phyloP scores from a whole-genome alignment of 306 rosid genomes.

The Comarum palustre region DNA sequence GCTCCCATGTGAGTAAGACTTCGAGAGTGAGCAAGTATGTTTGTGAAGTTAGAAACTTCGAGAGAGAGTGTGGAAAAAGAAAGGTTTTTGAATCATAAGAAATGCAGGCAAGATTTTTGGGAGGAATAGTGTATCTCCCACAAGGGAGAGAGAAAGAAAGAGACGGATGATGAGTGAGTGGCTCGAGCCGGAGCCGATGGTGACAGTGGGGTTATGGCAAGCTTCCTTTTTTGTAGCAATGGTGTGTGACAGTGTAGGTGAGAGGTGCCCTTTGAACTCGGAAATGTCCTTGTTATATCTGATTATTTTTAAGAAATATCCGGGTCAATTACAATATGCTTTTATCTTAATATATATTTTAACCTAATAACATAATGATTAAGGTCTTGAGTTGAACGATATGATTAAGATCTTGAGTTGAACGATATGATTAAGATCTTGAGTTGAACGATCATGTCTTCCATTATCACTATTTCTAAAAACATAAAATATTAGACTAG shows the following conservation, averaged over 20 bases:
- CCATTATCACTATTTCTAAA: too few species aligned
- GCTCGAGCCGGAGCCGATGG: conserved; percentile 20
- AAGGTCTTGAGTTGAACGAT: too few species aligned
- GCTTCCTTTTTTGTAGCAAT: background rate
- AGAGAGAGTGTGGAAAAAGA: background rate
- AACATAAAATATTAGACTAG: too few species aligned
- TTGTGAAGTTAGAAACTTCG: background rate
- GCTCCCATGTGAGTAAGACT: conserved; percentile 25
- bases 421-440: too few species aligned
- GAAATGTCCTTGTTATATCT: background rate
- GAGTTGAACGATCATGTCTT: too few species aligned
- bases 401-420: too few species aligned
- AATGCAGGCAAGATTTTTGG: conserved; percentile 1
- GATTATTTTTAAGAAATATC: too few species aligned
- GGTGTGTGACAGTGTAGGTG: background rate
- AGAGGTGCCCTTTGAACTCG: background rate
- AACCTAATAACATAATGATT: too few species aligned
- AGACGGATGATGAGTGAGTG: background rate
- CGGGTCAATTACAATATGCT: too few species aligned
- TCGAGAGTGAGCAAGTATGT: background rate
- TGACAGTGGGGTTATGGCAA: conserved; percentile 8
- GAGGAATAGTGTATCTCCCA: background rate
- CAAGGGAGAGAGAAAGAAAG: background rate
- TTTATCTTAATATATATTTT: too few species aligned
- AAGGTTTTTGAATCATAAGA: conserved; percentile 1